Percentiles rank a stretch among this genome's conserved stretches.
These are phyloP conservation scores for Populus hybrid DNA, from an alignment of 441 rosid species.

Conservation along the genomic window DNA sequence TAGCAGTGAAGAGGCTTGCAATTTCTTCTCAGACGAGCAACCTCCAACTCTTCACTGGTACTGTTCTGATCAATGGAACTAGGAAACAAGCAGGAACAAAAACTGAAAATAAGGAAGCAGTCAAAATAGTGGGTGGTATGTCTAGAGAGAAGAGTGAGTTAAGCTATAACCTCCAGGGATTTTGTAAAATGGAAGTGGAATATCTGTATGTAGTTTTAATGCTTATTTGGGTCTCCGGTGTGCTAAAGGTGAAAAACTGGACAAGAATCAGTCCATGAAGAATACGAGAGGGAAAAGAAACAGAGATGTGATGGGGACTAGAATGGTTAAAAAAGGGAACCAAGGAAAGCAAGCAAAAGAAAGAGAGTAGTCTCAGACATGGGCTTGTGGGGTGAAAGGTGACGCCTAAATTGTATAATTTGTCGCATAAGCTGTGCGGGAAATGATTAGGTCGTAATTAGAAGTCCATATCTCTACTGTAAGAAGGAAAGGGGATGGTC, in stretches of 20 bases:
- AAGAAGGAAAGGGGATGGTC: neutral
- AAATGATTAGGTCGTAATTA: neutral
- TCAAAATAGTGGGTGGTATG: conserved; percentile 13
- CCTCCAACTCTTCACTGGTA: conserved; percentile 81
- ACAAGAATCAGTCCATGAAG: neutral
- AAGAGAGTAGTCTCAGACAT: neutral
- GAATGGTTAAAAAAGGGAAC: neutral
- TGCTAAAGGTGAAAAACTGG: neutral
- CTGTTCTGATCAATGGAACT: conserved; percentile 65
- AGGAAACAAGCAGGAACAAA: neutral
- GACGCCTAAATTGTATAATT: neutral
- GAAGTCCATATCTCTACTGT: neutral
- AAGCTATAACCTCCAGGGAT: neutral
- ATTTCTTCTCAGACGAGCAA: conserved; percentile 77
- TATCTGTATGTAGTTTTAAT: neutral
- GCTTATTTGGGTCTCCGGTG: neutral
- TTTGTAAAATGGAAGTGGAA: neutral
- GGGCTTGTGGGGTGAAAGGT: neutral
- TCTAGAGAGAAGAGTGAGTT: neutral
- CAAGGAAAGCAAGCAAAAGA: neutral
- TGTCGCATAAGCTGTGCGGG: neutral
- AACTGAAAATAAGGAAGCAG: conserved; percentile 4
- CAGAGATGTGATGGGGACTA: neutral
- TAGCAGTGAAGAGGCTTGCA: conserved; percentile 58
- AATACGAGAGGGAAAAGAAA: neutral